Conservation (phyloP, 768 basidiomycete genomes). For the Mycena pura region DNA sequence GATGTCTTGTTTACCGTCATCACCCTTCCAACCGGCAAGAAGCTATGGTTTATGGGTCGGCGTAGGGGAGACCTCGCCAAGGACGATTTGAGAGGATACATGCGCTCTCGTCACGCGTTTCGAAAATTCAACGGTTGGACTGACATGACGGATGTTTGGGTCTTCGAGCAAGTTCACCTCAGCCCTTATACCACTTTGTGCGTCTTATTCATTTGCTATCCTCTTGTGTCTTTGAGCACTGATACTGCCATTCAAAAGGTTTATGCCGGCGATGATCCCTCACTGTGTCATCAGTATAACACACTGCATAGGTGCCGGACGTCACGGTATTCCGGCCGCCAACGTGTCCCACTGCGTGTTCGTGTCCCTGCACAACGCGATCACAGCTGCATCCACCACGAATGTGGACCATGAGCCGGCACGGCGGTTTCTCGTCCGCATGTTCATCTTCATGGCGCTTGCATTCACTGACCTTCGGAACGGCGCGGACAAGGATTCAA, state of each 20-base stretch:
- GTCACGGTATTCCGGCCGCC: not conserved
- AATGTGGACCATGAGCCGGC: not conserved
- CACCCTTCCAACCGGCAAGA: not conserved
- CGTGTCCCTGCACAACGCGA: not conserved
- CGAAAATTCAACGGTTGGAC: not conserved
- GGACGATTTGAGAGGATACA: too few relatives aligned
- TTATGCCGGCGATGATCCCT: not conserved
- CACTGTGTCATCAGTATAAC: not conserved
- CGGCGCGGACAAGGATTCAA: too few relatives aligned
- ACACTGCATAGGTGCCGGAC: not conserved
- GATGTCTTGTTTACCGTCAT: not conserved
- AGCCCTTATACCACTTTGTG: not conserved
- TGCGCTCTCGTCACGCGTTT: not conserved
- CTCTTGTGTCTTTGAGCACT: too few relatives aligned
- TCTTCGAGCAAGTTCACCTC: not conserved
- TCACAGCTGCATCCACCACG: not conserved
- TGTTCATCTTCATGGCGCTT: not conserved
- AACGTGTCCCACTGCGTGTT: not conserved
- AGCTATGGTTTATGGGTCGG: not conserved
- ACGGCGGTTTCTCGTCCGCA: not conserved
- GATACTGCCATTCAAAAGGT: not conserved
- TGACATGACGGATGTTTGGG: not conserved
- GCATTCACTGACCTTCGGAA: not conserved
- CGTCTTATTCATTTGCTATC: not conserved
- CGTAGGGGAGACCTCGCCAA: not conserved